A percentile compares a stretch with the other conserved stretches of the same genome.
Conservation (phyloP, 2,329 filamentous ascomycete genomes). For the Stagonosporopsis vannaccii region DNA sequence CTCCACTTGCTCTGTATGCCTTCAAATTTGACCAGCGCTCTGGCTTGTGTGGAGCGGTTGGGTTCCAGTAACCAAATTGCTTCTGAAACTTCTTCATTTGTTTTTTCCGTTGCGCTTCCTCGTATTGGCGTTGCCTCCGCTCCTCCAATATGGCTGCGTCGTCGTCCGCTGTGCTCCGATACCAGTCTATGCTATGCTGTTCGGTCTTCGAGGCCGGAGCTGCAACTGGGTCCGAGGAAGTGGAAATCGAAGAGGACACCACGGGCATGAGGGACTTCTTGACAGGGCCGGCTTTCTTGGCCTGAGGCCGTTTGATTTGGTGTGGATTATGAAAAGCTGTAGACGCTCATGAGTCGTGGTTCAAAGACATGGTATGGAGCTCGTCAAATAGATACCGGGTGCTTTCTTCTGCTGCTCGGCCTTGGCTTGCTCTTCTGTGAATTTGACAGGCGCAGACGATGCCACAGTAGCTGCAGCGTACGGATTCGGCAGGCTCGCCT, state of each 20-base stretch:
- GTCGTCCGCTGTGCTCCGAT: constrained; percentile 87
- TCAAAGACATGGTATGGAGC: constrained; percentile 28
- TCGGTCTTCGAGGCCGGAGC: constrained; percentile 20
- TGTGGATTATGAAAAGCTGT: constrained; percentile 45
- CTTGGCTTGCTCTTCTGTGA: constrained; percentile 41
- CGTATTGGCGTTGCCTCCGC: constrained; percentile 73
- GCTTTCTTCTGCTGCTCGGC: constrained; percentile 42
- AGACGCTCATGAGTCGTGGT: constrained; percentile 37
- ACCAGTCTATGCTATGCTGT: constrained; percentile 38
- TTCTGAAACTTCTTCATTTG: constrained; percentile 77
- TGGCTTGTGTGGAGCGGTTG: constrained; percentile 40
- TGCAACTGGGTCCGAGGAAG: constrained; percentile 24
- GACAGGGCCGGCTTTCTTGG: constrained; percentile 32
- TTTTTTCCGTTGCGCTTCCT: constrained; percentile 66
- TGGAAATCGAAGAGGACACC: constrained; percentile 19
- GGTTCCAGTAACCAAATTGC: constrained; percentile 66
- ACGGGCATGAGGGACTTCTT: constrained; percentile 39
- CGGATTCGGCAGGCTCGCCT: constrained; percentile 37
- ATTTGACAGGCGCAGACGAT: constrained; percentile 38
- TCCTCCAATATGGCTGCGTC: constrained; percentile 72
- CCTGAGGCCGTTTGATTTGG: constrained; percentile 43
- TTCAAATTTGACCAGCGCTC: constrained; percentile 36
- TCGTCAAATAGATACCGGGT: constrained; percentile 43
- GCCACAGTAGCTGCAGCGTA: constrained; percentile 37
- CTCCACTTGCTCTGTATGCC: constrained; percentile 37